Percentiles rank a stretch among this genome's conserved stretches.
phyloP scores from a whole-genome alignment of 345 rosid genomes.

The Pseudoturritis turrita region DNA sequence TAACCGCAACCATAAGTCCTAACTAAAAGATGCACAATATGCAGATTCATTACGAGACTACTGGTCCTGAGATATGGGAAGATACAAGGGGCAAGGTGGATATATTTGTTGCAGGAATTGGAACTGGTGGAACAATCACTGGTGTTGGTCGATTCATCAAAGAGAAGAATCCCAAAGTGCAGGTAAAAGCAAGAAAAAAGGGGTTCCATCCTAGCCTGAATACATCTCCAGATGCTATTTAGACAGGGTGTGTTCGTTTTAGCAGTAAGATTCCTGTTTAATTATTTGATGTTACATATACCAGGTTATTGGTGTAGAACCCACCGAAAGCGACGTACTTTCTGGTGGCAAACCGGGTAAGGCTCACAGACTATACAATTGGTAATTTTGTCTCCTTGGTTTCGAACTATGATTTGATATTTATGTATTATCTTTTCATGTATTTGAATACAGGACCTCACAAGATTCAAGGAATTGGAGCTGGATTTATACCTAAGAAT shows the following conservation, averaged over 20 bases:
- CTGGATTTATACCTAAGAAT: conserved; percentile 90
- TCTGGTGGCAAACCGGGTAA: conserved; percentile 88
- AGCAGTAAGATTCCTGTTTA: neutral
- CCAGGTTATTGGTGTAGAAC: conserved; percentile 87
- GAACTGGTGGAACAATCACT: conserved; percentile 86
- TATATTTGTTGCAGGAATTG: conserved; percentile 66
- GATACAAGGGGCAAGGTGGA: conserved; percentile 79
- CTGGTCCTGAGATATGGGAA: conserved; percentile 85
- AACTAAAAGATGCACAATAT: neutral
- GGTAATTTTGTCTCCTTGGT: neutral
- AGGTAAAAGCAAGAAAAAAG: conserved; percentile 37
- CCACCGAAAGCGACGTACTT: conserved; percentile 70
- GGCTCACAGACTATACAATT: too few relatives aligned
- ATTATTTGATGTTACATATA: conserved; percentile 3
- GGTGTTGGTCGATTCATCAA: conserved; percentile 75
- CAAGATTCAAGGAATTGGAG: conserved; percentile 99
- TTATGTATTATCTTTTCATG: neutral
- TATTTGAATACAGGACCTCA: conserved; percentile 71
- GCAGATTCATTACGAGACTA: conserved; percentile 75
- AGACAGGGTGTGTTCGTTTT: conserved; percentile 1
- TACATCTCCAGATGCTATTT: neutral
- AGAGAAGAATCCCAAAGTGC: conserved; percentile 63
- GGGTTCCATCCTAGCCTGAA: neutral
- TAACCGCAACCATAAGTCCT: neutral
- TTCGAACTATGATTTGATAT: neutral